Percentiles rank a stretch among this genome's conserved stretches.
Conservation (phyloP, 1,284 basidiomycete genomes). For the Boletellus deceptivus region DNA sequence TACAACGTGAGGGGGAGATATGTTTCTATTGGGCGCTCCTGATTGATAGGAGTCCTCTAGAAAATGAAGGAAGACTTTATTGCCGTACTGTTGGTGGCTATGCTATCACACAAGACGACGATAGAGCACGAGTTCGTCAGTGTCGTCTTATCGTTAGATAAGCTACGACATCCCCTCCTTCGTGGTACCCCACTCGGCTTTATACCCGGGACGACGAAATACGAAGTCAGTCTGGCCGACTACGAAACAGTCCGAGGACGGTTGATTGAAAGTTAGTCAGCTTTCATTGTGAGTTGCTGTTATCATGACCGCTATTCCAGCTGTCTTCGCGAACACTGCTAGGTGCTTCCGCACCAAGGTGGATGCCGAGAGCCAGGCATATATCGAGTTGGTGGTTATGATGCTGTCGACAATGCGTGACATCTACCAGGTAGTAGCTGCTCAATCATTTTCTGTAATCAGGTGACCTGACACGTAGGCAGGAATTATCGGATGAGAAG, state of each 20-base stretch:
- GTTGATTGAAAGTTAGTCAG: constrained; percentile 29
- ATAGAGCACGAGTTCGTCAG: constrained; percentile 63
- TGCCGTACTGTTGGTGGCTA: constrained; percentile 53
- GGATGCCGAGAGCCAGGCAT: constrained; percentile 28
- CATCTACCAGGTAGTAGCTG: constrained; percentile 27
- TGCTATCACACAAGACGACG: constrained; percentile 51
- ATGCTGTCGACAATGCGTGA: constrained; percentile 34
- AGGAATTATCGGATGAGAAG: constrained; percentile 13
- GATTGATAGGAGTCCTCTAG: constrained; percentile 34
- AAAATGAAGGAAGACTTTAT: constrained; percentile 53
- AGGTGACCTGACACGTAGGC: constrained; percentile 1
- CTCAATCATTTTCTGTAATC: neutral
- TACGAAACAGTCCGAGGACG: constrained; percentile 20
- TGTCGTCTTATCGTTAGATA: constrained; percentile 51
- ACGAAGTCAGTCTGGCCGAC: constrained; percentile 19
- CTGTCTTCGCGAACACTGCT: constrained; percentile 27
- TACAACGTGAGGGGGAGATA: constrained; percentile 50
- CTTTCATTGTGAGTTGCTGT: neutral
- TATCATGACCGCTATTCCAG: constrained; percentile 12
- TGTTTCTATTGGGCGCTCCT: neutral
- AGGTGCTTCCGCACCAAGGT: constrained; percentile 18
- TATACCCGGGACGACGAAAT: constrained; percentile 18
- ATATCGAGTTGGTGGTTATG: constrained; percentile 27
- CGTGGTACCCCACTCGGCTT: constrained; percentile 29
- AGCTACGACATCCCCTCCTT: constrained; percentile 52